A percentile compares a stretch with the other conserved stretches of the same genome.
phyloP scores from a whole-genome alignment of 805 yeast genomes.

The Komagataella mondaviorum region DNA sequence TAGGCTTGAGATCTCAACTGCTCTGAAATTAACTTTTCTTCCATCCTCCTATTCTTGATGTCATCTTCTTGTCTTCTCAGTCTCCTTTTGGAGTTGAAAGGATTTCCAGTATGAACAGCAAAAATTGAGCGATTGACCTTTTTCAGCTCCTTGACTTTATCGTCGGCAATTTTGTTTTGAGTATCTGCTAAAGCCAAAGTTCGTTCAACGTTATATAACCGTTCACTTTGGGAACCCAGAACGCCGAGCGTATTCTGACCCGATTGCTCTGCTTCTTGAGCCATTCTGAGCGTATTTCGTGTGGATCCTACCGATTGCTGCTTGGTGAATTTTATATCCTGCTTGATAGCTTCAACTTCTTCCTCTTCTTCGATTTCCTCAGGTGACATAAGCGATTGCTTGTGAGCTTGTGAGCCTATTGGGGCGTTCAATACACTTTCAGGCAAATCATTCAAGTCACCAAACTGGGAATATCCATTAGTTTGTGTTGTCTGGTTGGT shows the following conservation, averaged over 20 bases:
- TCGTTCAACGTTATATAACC: conserved; percentile 67
- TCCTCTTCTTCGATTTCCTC: conserved; percentile 54
- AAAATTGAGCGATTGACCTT: conserved; percentile 72
- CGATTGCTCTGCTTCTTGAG: conserved; percentile 58
- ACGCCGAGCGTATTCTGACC: conserved; percentile 80
- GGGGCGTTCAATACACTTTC: background rate
- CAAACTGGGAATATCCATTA: conserved; percentile 10
- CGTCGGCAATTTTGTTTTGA: conserved; percentile 73
- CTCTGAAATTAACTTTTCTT: conserved; percentile 11
- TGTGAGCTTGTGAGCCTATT: conserved; percentile 5
- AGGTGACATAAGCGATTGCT: conserved; percentile 15
- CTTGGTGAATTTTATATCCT: conserved; percentile 70
- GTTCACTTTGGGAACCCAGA: conserved; percentile 88
- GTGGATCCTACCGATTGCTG: conserved; percentile 81
- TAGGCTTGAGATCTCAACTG: conserved; percentile 10
- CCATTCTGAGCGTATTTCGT: conserved; percentile 64
- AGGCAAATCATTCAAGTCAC: conserved; percentile 22
- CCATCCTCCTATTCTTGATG: conserved; percentile 43
- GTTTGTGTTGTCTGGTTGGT: background rate
- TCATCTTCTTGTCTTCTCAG: conserved; percentile 61
- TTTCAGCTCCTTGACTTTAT: conserved; percentile 66
- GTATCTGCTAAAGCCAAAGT: conserved; percentile 66
- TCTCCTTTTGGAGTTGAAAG: conserved; percentile 75
- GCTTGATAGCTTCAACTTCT: conserved; percentile 77
- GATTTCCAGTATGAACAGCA: conserved; percentile 71